Evolutionary conservation across 164 flowering plant species (phyloP).

Genomic region (Santalum album): DNA sequence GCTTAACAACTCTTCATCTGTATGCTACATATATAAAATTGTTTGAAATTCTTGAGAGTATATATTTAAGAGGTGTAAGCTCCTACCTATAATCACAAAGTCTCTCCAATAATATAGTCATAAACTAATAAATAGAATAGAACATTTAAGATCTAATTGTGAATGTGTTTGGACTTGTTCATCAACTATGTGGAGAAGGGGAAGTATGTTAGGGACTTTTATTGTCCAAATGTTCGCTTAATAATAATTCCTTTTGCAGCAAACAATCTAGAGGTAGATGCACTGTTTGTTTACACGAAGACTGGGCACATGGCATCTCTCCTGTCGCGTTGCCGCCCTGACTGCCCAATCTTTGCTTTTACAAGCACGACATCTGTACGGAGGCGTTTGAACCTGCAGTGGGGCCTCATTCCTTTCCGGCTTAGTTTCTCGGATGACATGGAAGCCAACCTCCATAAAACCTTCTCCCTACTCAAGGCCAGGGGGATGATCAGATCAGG

Average conservation of each 20-base stretch:
- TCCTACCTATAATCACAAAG: no score
- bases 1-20: no score
- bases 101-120: no score
- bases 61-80: no score
- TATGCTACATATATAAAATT: no score
- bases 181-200: no score
- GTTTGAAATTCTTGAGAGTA: no score
- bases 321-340: conserved; percentile 90
- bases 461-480: conserved; percentile 81
- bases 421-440: conserved; percentile 80
- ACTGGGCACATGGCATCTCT: conserved; percentile 95
- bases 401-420: conserved; percentile 95
- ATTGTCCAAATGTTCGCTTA: no score
- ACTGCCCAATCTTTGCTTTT: conserved; percentile 95
- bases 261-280: conserved; percentile 83
- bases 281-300: conserved; percentile 83
- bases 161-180: no score
- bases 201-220: no score
- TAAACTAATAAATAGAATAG: no score
- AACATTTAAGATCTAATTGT: no score
- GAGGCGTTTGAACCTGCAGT: conserved; percentile 83
- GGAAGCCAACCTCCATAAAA: conserved; percentile 88
- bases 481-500: conserved; percentile 90
- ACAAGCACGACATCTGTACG: conserved; percentile 66
- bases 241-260: conserved; percentile 38